A percentile compares a stretch with the other conserved stretches of the same genome.
Evolutionary conservation across 495 filamentous ascomycete species (phyloP).

Genomic region (Neurospora sp.): DNA sequence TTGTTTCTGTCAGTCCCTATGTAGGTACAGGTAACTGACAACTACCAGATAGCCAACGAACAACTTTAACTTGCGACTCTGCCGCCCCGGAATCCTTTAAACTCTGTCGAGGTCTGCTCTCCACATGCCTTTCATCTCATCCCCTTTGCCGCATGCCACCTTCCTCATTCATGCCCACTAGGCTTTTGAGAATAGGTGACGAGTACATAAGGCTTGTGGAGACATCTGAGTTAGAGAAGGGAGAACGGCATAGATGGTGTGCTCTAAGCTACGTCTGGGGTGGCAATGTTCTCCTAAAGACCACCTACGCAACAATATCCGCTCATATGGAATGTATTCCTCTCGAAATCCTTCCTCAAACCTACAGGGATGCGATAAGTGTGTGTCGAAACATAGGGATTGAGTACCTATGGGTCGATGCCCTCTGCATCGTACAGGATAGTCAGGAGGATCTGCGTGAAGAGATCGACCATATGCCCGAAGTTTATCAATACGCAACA

Average conservation of each 20-base stretch:
- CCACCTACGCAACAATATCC: neutral
- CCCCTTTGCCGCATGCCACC: neutral
- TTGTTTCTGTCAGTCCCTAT: too few relatives aligned
- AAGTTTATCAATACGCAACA: conserved; percentile 1
- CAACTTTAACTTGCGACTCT: neutral
- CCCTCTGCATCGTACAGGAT: conserved; percentile 2
- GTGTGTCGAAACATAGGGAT: neutral
- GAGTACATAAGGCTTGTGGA: neutral
- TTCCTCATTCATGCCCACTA: neutral
- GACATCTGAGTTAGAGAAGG: neutral
- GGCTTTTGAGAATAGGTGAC: neutral
- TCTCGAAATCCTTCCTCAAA: neutral
- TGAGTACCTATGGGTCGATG: neutral
- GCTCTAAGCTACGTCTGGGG: conserved; percentile 3
- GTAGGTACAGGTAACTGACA: neutral
- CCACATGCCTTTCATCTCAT: neutral
- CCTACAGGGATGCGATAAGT: neutral
- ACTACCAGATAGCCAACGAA: neutral
- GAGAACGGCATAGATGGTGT: neutral
- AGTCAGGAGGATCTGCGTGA: neutral
- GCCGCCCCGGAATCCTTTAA: neutral
- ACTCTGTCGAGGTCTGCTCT: neutral
- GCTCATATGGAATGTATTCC: neutral
- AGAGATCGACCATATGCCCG: neutral
- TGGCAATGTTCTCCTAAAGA: neutral